Base-by-base conservation (phyloP, 1,139 yeast genomes). In the Trichomonascaceae sp. region DNA sequence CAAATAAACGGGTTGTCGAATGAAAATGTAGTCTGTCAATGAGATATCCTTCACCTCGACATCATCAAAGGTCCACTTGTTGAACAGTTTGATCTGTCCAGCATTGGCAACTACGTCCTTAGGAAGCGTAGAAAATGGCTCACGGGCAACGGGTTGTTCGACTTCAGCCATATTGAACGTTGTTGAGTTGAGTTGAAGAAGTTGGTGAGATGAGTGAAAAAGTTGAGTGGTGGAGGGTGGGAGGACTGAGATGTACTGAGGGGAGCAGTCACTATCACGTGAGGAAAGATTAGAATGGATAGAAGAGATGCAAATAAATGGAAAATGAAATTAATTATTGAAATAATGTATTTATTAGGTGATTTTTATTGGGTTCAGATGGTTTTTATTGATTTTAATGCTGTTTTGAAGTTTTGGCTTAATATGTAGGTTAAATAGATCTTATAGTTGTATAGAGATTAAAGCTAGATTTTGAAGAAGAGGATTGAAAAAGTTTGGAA, bases 41-140 rank as follows among this genome's bases (percentile, higher is more conserved):
- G 99, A 93, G 74, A 95, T 87, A 77, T 95, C 99, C 85, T 89
- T 90, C 71, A 95, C 87, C 78, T 91, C 95, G 72, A 95, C 93
- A 63, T 88, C 98, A 78, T 90, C 96, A 74, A 88, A 93, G 67
- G 96, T 85, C 99, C 99, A 93, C 81, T 91, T 93, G 96, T 93
- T 93, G 95, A 93, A 93, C 74, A 93, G 86, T 81, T 90, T 93
- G 78, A 95, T 86, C 81, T 89, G 96, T 74, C 84, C 85, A 75
- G 91, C 91, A 77, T 96, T 97, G 76, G 86, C 89, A 80, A 89
- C 95, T 72, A 95, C 89, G 57, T 89, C 97, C 77, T 87, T 89
- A 79, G 99, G 98, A 76, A 93, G 90, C 72, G 91, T 81, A 69
- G 97, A 91, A 68, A 66, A 69, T 7, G 47, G n/a, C 47, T 45